Evolutionary conservation across 345 rosid species (phyloP).

Genomic region (Eucalyptus tenuipes): DNA sequence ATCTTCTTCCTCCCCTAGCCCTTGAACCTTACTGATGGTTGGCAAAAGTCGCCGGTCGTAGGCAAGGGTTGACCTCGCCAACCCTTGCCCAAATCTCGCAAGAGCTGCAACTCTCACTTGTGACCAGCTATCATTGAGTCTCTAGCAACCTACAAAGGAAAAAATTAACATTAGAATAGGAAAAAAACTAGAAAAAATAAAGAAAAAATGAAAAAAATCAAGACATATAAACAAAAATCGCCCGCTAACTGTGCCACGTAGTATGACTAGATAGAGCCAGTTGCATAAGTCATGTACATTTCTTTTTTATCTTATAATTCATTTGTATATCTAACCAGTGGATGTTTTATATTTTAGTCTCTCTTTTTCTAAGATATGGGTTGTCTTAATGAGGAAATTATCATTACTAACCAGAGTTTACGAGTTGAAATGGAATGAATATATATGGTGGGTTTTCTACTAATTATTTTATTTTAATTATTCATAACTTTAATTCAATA

Average conservation of each 20-base stretch:
- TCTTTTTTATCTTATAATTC: neutral
- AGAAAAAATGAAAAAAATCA: rapidly evolving
- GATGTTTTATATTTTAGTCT: neutral
- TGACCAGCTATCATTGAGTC: neutral
- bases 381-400: neutral
- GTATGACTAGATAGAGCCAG: neutral
- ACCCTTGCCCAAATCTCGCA: neutral
- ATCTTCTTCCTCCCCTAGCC: neutral
- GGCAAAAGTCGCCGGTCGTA: neutral
- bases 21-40: neutral
- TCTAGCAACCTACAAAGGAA: neutral
- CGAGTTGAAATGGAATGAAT: neutral
- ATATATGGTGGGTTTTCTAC: neutral
- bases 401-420: neutral
- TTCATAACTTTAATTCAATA: neutral
- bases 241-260: rapidly evolving
- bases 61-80: no score
- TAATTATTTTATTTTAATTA: neutral
- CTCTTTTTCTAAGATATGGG: neutral
- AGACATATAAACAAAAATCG: neutral
- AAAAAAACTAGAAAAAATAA: neutral
- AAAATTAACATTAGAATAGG: neutral
- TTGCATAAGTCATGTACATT: neutral
- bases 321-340: neutral
- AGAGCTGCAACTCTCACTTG: neutral